Percentiles rank a stretch among this genome's conserved stretches.
Conservation (phyloP, 306 rosid genomes). For the Ziziphus jujuba region DNA sequence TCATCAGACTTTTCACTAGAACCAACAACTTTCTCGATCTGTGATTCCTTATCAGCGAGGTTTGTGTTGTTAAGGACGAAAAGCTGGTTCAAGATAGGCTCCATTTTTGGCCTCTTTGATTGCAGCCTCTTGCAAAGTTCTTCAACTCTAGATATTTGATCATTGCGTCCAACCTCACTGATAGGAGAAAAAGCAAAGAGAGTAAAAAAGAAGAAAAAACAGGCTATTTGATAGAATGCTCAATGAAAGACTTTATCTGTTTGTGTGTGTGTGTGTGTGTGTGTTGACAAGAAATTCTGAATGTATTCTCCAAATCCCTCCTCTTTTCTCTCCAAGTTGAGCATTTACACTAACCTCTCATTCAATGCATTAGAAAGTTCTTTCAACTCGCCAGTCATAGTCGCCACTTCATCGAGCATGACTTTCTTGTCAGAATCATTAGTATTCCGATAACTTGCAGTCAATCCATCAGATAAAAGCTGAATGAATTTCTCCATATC, state of each 20-base stretch:
- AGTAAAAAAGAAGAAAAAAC: neutral
- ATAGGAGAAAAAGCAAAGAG: too few relatives aligned
- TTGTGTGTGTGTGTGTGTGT: too few relatives aligned
- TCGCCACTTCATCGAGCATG: neutral
- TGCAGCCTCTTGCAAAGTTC: conserved; percentile 17
- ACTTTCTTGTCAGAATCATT: neutral
- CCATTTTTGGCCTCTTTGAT: conserved; percentile 11
- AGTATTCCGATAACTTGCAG: neutral
- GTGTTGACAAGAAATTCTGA: too few relatives aligned
- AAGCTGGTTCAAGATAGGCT: conserved; percentile 8
- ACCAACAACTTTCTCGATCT: neutral
- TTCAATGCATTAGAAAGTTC: conserved; percentile 28
- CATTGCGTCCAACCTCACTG: neutral
- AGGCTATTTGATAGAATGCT: too few relatives aligned
- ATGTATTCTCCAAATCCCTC: too few relatives aligned
- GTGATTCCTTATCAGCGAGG: neutral
- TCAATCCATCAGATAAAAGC: conserved; percentile 1
- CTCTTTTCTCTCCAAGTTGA: too few relatives aligned
- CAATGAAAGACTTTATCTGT: too few relatives aligned
- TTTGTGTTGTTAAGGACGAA: neutral
- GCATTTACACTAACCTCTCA: conserved; percentile 15
- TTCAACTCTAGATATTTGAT: neutral
- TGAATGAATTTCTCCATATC: conserved; percentile 4
- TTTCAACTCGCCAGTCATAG: conserved; percentile 29
- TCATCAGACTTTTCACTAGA: too few relatives aligned